Evolutionary conservation across 441 rosid species (phyloP), one percentile per base, ranked within the genome.

Genomic region (Gossypium lobatum): DNA sequence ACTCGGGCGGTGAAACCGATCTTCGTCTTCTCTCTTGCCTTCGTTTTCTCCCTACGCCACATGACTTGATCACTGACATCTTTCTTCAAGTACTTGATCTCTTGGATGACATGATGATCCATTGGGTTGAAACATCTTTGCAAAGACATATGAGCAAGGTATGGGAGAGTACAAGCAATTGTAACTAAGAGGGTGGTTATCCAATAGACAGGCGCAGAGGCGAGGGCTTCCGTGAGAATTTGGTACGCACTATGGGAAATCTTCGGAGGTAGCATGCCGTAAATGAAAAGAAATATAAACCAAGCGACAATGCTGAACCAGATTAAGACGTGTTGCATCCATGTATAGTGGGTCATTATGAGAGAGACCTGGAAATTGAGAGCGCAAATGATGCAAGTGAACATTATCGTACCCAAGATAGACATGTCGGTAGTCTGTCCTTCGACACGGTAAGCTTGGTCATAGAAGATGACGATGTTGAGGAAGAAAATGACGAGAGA

Each of bases 81-180:
- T 59, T 88, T 93, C 81, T 70, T 88, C 77, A 87, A 92, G 82
- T 89, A 88, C 78, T 91, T 92, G 81, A 96, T 96, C 85, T 96
- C 99, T 84, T 96, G 99, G 77, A 96, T 93, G 79, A 96, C 84
- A 73, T 93, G 98, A 81, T 96, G 99, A 80, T 96, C 99, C 95
- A 93, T 64, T 0, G 99, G 98, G 64, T 91, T 76, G 81, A 96
- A 83, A 57, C 84, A 85, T 80, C 99, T 89, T 64, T 93, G 97
- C 82, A 89, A 84, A 2, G 93, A 86, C 66, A 96, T 86, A 81
- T 96, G 93, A 45, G 80, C 79, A 64, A 93, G 76, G 86, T 96
- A 96, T 17, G 93, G 88, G 46, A 92, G 84, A 53, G 82, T 93
- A 48, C 97, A 89, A 0, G 93, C 80, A 16, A 86, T 84, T 5